Evolutionary conservation across 179 eudicot genomes (phyloP).

Genomic region (Camellia oleifera): DNA sequence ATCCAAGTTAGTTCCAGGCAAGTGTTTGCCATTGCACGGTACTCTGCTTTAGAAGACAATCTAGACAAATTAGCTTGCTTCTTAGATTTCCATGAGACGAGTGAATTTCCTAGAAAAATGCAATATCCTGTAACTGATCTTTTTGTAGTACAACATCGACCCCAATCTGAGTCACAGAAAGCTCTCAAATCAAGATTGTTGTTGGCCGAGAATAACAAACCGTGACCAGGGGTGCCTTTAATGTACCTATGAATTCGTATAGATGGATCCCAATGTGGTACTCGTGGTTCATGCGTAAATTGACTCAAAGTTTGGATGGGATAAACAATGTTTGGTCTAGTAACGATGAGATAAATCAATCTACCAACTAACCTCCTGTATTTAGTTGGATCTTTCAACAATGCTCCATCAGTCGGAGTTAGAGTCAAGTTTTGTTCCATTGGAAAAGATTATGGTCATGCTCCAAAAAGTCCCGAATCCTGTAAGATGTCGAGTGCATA

Average conservation of each 20-base stretch:
- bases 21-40: constrained; percentile 2
- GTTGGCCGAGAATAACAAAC: too few species aligned
- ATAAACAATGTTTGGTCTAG: not conserved
- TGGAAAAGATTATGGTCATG: not conserved
- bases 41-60: constrained; percentile 11
- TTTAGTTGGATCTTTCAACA: too few species aligned
- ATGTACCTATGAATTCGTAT: not conserved
- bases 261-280: constrained; percentile 7
- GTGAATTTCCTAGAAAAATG: too few species aligned
- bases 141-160: too few species aligned
- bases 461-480: not conserved
- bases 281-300: constrained; percentile 11
- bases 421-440: constrained; percentile 12
- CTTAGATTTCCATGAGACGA: too few species aligned
- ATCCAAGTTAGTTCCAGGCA: constrained; percentile 10
- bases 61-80: not conserved
- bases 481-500: not conserved
- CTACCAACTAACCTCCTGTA: too few species aligned
- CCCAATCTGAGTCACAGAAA: too few species aligned
- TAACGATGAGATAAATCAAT: too few species aligned
- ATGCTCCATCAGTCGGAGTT: not conserved
- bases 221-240: too few species aligned
- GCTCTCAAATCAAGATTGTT: too few species aligned
- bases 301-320: not conserved
- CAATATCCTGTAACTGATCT: too few species aligned